phyloP scores from a whole-genome alignment of 2,329 filamentous ascomycete genomes.

The Cercospora janseana region DNA sequence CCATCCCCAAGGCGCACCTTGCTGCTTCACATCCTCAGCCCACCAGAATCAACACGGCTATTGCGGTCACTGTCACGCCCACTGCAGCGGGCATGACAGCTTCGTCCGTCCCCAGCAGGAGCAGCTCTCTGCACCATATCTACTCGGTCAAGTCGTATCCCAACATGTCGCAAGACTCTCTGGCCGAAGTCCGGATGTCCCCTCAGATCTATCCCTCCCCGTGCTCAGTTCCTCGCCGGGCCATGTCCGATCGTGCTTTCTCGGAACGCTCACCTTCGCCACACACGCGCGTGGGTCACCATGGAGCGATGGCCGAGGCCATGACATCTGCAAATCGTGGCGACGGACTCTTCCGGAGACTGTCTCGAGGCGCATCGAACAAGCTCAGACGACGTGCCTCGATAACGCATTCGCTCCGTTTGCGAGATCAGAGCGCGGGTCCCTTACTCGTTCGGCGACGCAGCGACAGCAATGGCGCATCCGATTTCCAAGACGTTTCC shows the following conservation, averaged over 20 bases:
- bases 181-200: constrained; percentile 27
- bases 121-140: constrained; percentile 41
- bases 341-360: constrained; percentile 69
- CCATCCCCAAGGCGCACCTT: constrained; percentile 21
- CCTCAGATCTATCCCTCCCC: constrained; percentile 29
- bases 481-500: constrained; percentile 48
- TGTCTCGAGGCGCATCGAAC: constrained; percentile 77
- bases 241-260: constrained; percentile 33
- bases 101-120: constrained; percentile 31
- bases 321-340: constrained; percentile 55
- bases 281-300: constrained; percentile 41
- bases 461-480: constrained; percentile 81
- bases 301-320: constrained; percentile 63
- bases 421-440: constrained; percentile 82
- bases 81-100: constrained; percentile 15
- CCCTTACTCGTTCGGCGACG: constrained; percentile 82
- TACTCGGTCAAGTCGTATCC: constrained; percentile 22
- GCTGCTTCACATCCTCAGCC: constrained; percentile 17
- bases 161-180: constrained; percentile 26
- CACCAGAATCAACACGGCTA: constrained; percentile 18
- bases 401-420: constrained; percentile 67
- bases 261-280: constrained; percentile 56
- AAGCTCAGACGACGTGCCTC: constrained; percentile 73
- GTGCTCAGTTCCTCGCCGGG: constrained; percentile 25
- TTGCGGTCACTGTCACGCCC: constrained; percentile 21